Conservation (phyloP, 805 yeast genomes). For the Myxozyma vanderwaltii region DNA sequence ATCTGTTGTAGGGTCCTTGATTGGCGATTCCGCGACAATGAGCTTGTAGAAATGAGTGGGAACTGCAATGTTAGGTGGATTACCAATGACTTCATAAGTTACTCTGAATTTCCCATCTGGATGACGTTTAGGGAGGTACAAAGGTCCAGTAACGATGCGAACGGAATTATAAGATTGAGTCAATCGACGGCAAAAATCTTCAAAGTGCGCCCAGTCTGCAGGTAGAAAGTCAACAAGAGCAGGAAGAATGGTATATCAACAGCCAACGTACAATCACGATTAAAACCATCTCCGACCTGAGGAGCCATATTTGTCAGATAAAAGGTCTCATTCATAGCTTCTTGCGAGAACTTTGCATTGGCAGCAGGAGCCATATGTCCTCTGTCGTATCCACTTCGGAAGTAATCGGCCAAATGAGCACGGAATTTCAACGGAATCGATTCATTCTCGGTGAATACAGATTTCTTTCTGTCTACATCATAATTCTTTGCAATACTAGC, state of each 20-base stretch:
- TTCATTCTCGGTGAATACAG: constrained; percentile 87
- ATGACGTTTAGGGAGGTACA: constrained; percentile 77
- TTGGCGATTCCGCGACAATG: constrained; percentile 74
- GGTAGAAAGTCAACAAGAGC: not conserved
- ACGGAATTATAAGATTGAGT: constrained; percentile 73
- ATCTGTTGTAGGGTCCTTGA: constrained; percentile 40
- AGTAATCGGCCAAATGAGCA: constrained; percentile 78
- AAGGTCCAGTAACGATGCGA: constrained; percentile 89
- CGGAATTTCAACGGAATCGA: constrained; percentile 74
- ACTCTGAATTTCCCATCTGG: constrained; percentile 87
- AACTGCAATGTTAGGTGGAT: constrained; percentile 94
- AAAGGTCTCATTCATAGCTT: constrained; percentile 95
- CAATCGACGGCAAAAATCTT: constrained; percentile 79
- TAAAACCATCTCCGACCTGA: constrained; percentile 96
- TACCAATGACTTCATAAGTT: constrained; percentile 88
- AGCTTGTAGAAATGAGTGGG: constrained; percentile 97
- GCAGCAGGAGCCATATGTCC: constrained; percentile 95
- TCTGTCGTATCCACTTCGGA: constrained; percentile 92
- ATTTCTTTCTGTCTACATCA: constrained; percentile 74
- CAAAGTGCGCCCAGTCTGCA: constrained; percentile 89
- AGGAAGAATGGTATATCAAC: not conserved
- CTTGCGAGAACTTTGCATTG: constrained; percentile 85
- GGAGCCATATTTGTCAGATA: constrained; percentile 89
- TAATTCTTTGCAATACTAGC: constrained; percentile 80
- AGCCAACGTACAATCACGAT: constrained; percentile 62